Base-by-base conservation (phyloP, 768 basidiomycete species). In the Rhodotorula sphaerocarpa region DNA sequence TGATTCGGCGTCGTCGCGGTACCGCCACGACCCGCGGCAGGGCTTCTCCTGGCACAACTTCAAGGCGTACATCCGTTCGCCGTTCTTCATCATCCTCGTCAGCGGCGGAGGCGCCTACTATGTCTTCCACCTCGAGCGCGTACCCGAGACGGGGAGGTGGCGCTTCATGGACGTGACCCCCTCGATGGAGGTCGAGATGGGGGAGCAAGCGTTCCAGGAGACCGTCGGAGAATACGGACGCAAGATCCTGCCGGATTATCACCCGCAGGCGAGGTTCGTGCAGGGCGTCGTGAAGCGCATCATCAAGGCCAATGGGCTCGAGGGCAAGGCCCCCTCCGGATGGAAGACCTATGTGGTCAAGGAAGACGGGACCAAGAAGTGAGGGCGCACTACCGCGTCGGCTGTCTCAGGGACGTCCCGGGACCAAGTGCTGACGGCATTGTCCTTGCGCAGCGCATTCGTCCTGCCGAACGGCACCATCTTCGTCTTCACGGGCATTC, bases 401-500 rank as follows among this genome's bases (percentile, higher is more conserved):
- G n/a, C n/a, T n/a, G 2, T 36, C 18, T 27, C 42, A 31, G 18
- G 1, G 6, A n/a, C 27, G 21, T 30, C 21, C 12, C 18, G 4
- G 9, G 3, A 36, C 12, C 25, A 1, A 27, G 7, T 18, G 47
- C 47, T 48, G 30, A 48, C 45, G 2, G 18, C 21, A 39, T 30
- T 5, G 3, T 0, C 30, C 47, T 18, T 9, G 14, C 31, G 31
- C 48, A 50, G 31, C 52, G 27, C 31, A 10, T 70, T 70, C 27
- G 67, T 71, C 3, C 60, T 63, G 5, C 31, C 70, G 83, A 86
- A 86, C 2, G 76, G 78, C 16, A 80, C 84, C 53, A 84, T 95
- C 56, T 80, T 90, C 36, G 87, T 96, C 15, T 93, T 88, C 72
- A 90, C 89, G 0, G 91, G 91, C 0, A 88, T 95, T 41, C 74